Evolutionary conservation across 495 filamentous ascomycete genomes (phyloP).

Genomic region (Cetradonia linearis): DNA sequence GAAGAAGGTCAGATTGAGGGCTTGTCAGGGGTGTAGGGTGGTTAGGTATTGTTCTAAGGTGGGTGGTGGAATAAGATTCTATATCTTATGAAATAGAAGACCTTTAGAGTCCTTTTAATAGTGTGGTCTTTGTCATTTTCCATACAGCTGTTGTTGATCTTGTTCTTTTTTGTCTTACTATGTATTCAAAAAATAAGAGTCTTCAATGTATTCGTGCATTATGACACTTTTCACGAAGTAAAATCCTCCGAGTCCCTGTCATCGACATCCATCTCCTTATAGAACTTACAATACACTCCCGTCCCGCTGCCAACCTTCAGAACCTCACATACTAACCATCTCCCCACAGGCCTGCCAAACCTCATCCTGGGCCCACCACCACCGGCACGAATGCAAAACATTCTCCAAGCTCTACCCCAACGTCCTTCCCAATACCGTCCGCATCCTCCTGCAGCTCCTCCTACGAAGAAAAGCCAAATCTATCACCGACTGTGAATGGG

Average conservation of each 20-base stretch:
- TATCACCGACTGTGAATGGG: slow-evolving; percentile 32
- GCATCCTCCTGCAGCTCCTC: slow-evolving; percentile 46
- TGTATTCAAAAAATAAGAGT: no score
- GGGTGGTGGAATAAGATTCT: slow-evolving; percentile 10
- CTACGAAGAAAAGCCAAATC: slow-evolving; percentile 32
- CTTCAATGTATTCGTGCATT: no score
- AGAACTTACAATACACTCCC: no score
- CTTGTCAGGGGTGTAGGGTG: slow-evolving; percentile 51
- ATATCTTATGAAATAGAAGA: slow-evolving; percentile 6
- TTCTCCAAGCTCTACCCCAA: slow-evolving; percentile 39
- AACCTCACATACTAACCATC: slow-evolving; percentile 7
- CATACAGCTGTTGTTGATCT: not conserved
- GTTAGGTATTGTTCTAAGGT: slow-evolving; percentile 61
- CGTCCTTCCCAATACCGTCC: slow-evolving; percentile 45
- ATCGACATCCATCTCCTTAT: not conserved
- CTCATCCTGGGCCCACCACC: slow-evolving; percentile 48
- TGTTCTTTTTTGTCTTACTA: not conserved
- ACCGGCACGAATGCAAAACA: slow-evolving; percentile 51
- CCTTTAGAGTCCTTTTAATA: slow-evolving; percentile 19
- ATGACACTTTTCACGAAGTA: no score
- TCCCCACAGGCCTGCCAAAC: slow-evolving; percentile 47
- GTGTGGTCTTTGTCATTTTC: not conserved
- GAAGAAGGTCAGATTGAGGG: slow-evolving; percentile 31
- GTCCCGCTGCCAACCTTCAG: not conserved
- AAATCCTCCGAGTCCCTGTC: not conserved